Percentiles rank a stretch among this genome's conserved stretches.
Evolutionary conservation across 2,329 filamentous ascomycete species (phyloP).

Genomic region (Venturia carpophila): DNA sequence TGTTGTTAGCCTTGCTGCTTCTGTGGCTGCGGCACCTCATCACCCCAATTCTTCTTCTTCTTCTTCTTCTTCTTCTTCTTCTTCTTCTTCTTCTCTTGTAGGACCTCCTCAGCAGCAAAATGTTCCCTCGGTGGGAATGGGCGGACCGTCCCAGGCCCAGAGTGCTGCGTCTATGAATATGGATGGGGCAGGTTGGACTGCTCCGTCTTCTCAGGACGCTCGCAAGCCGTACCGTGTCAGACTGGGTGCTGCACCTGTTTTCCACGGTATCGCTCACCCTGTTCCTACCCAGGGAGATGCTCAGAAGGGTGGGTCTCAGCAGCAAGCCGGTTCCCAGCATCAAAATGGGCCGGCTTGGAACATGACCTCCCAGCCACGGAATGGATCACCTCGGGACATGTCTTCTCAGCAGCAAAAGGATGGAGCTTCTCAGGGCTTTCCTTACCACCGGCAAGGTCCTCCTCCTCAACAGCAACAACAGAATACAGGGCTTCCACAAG

Average conservation of each 20-base stretch:
- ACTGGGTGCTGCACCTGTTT: neutral
- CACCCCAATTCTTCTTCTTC: neutral
- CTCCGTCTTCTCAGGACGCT: neutral
- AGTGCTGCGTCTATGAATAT: neutral
- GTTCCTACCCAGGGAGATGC: neutral
- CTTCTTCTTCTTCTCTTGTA: neutral
- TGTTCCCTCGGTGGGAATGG: neutral
- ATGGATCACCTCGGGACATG: neutral
- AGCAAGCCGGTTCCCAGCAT: neutral
- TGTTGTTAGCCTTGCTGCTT: conserved; percentile 1
- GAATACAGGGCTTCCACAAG: no score
- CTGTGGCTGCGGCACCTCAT: neutral
- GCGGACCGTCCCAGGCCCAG: no score
- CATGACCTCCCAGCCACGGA: neutral
- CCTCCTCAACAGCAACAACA: neutral
- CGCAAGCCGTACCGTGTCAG: neutral
- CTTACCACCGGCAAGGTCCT: no score
- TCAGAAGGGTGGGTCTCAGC: neutral
- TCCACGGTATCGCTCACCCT: neutral
- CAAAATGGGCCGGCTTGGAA: neutral
- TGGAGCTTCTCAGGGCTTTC: no score
- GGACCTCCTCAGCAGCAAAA: neutral
- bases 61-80: no score
- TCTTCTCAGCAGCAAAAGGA: no score
- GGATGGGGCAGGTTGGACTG: neutral